Conservation (phyloP, 345 rosid genomes). For the Mercurialis annua region DNA sequence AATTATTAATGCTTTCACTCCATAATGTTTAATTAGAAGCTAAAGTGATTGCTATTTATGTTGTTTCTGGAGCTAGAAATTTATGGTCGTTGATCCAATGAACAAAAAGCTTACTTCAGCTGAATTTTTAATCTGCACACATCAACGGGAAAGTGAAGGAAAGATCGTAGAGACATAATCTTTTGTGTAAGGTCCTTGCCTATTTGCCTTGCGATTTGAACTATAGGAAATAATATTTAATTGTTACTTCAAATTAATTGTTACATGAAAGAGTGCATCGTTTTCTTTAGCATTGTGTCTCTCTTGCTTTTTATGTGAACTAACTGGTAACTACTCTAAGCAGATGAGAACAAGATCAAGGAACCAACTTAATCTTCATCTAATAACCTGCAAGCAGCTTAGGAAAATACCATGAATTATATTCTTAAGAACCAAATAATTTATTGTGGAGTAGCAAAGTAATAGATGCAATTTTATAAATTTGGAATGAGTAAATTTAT, state of each 20-base stretch:
- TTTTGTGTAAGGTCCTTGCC: too few species aligned
- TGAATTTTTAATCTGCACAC: too few species aligned
- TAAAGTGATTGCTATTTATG: too few species aligned
- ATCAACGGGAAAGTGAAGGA: too few species aligned
- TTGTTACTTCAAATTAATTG: background rate
- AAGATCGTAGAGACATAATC: too few species aligned
- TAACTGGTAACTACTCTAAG: background rate
- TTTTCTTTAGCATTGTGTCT: background rate
- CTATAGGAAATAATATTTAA: background rate
- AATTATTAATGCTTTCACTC: too few species aligned
- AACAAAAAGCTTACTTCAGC: too few species aligned
- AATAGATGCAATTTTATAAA: background rate
- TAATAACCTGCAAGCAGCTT: background rate
- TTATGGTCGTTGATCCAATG: too few species aligned
- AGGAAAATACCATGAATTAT: background rate
- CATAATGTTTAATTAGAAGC: too few species aligned
- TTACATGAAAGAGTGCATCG: background rate
- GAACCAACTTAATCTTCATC: background rate
- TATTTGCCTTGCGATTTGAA: background rate
- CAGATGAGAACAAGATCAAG: background rate
- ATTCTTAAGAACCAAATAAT: background rate
- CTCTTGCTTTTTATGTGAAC: too few species aligned
- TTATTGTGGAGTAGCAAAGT: background rate
- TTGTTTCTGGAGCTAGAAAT: too few species aligned
- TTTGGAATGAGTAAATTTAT: background rate